phyloP scores from a whole-genome alignment of 2,329 filamentous ascomycete species.

The Helotiales sp. region DNA sequence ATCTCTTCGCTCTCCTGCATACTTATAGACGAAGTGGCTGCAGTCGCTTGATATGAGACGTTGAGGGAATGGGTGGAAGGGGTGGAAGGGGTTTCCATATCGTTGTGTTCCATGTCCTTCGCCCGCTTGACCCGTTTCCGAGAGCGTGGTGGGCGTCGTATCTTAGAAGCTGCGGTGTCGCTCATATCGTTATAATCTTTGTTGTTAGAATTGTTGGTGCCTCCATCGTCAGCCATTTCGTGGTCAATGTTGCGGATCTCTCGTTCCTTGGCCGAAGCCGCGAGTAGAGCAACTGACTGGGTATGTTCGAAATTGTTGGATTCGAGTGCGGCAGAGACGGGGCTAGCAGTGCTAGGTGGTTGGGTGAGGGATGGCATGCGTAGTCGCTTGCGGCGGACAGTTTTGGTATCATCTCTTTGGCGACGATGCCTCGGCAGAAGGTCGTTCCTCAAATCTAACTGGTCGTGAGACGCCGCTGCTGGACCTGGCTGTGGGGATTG shows the following conservation, averaged over 20 bases:
- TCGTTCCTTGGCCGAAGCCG: constrained; percentile 20
- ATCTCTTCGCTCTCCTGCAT: too few relatives aligned
- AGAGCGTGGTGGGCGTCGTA: constrained; percentile 19
- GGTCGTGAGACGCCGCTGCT: constrained; percentile 18
- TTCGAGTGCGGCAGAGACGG: constrained; percentile 25
- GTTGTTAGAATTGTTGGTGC: constrained; percentile 27
- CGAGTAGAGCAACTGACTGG: constrained; percentile 17
- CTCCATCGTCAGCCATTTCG: constrained; percentile 27
- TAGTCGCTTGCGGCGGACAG: constrained; percentile 23
- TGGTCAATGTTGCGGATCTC: too few relatives aligned
- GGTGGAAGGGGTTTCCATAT: constrained; percentile 22
- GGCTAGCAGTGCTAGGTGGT: constrained; percentile 21
- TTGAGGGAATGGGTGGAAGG: constrained; percentile 26
- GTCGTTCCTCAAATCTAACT: constrained; percentile 27
- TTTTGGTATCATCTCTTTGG: constrained; percentile 24
- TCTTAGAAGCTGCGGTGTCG: constrained; percentile 20
- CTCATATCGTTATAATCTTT: constrained; percentile 30
- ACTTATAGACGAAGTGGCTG: constrained; percentile 19
- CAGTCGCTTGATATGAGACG: constrained; percentile 26
- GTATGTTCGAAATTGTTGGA: constrained; percentile 14
- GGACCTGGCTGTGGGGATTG: constrained; percentile 17
- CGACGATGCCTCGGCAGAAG: constrained; percentile 21
- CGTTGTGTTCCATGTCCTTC: constrained; percentile 19
- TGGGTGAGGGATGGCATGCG: constrained; percentile 19
- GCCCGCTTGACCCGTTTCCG: constrained; percentile 23